Evolutionary conservation across 2,329 filamentous ascomycete genomes (phyloP).

Genomic region (Truncatella angustata): DNA sequence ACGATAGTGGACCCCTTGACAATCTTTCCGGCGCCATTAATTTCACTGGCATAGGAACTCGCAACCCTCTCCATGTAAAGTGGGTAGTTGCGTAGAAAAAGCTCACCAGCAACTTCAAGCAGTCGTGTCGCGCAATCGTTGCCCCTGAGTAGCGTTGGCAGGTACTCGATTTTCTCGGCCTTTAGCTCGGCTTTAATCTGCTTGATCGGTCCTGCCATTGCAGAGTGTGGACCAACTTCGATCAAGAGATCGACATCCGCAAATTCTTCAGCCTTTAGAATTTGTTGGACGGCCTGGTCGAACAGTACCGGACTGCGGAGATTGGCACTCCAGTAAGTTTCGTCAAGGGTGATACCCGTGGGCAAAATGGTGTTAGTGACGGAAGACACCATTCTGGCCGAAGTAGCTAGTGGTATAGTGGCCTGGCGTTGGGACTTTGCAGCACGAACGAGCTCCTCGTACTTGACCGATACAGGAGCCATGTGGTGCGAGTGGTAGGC

Average conservation of each 20-base stretch:
- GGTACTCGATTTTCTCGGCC: slow-evolving; percentile 7
- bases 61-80: slow-evolving; percentile 22
- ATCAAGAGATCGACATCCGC: neutral
- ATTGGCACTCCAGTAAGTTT: neutral
- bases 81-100: slow-evolving; percentile 18
- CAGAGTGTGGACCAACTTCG: slow-evolving; percentile 9
- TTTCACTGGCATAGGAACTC: neutral
- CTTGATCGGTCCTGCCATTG: neutral
- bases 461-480: slow-evolving; percentile 1
- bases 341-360: neutral
- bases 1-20: slow-evolving; percentile 17
- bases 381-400: slow-evolving; percentile 20
- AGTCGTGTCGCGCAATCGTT: neutral
- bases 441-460: neutral
- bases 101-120: neutral
- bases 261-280: slow-evolving; percentile 17
- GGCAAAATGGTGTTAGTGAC: slow-evolving; percentile 18
- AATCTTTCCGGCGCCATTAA: no score
- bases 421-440: neutral
- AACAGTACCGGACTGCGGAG: neutral
- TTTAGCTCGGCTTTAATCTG: slow-evolving; percentile 5
- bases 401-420: neutral
- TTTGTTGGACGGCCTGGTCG: neutral
- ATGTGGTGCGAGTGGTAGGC: slow-evolving; percentile 39
- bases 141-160: slow-evolving; percentile 8